Conservation (phyloP, 108 stramenopile genomes). For the Mediolabrus comicus region DNA sequence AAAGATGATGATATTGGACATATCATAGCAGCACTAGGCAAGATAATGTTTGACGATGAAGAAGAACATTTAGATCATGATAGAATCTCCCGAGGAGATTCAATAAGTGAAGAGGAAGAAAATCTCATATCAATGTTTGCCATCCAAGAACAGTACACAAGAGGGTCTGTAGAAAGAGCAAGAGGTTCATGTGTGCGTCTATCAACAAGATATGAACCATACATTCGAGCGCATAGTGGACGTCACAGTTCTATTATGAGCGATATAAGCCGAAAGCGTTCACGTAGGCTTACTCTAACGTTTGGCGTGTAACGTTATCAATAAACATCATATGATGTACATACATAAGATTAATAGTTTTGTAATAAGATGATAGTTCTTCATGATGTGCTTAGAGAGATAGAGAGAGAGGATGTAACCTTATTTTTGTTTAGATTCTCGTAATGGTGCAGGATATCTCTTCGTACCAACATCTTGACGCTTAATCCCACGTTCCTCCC, state of each 20-base stretch:
- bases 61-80: not conserved
- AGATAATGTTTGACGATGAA: not conserved
- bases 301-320: not conserved
- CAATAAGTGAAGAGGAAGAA: not conserved
- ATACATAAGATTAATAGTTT: too few species aligned
- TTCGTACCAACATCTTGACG: slow-evolving; percentile 59
- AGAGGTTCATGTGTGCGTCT: not conserved
- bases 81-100: not conserved
- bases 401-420: too few species aligned
- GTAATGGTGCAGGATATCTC: slow-evolving; percentile 60
- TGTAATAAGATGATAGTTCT: too few species aligned
- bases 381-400: too few species aligned
- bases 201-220: not conserved
- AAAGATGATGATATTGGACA: not conserved
- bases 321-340: too few species aligned
- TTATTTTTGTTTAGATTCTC: too few species aligned
- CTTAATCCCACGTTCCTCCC: slow-evolving; percentile 51
- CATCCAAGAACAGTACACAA: not conserved
- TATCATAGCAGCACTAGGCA: not conserved
- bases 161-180: not conserved
- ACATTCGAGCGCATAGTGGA: not conserved
- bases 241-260: not conserved
- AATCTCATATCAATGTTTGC: not conserved
- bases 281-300: not conserved
- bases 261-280: not conserved